Base-by-base conservation (phyloP, 768 basidiomycete species). In the Podaxis sp. region DNA sequence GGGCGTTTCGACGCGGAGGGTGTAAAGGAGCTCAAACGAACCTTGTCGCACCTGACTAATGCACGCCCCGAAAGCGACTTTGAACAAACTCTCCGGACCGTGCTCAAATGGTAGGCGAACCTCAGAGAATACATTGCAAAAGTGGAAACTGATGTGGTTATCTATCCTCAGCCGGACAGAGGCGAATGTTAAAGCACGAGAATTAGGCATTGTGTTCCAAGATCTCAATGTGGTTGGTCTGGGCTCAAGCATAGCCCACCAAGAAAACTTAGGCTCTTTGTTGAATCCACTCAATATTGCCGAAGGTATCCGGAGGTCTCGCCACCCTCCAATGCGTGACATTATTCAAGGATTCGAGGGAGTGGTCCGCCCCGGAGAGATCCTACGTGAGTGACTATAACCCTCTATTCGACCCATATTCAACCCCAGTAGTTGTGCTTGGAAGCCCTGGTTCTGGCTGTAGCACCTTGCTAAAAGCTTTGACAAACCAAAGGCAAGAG, bases 371-470 rank as follows among this genome's bases (percentile, higher is more conserved):
- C 83, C 88, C 0, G 89, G 89, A 38, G 89, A 92, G 72, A 90
- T 93, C 90, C 76, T 90, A 77, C 81, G 92, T 87, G 67, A 68
- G 89, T 84, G 42, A 7, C 85, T 88, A 17, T 1, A 80, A 82
- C 5, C 13, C 22, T 19, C 26, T 22, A 57, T 15, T 39, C 52
- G 54, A 36, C 9, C 57, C 36, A 2, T 42, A 6, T 60, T 36
- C 3, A 15, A 13, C 28, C 56, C 85, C 2, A 33, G 1, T 67
- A 90, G 90, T 96, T 22, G 93, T 95, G 15, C 80, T 95, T n/a
- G 94, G 94, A 48, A 82, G 92, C 46, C 94, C 94, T 0, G 90
- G 89, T 13, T 87, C 92, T 0, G 94, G 95, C 0, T 96, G 95
- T 71, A 87, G 83, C 15, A 93, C 95, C 0, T 79, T 97, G 54